Percentiles rank a stretch among this genome's conserved stretches.
These are phyloP conservation scores for Coelastrella sp. DNA, from an alignment of 139 green algal genomes.

Conservation along the genomic window DNA sequence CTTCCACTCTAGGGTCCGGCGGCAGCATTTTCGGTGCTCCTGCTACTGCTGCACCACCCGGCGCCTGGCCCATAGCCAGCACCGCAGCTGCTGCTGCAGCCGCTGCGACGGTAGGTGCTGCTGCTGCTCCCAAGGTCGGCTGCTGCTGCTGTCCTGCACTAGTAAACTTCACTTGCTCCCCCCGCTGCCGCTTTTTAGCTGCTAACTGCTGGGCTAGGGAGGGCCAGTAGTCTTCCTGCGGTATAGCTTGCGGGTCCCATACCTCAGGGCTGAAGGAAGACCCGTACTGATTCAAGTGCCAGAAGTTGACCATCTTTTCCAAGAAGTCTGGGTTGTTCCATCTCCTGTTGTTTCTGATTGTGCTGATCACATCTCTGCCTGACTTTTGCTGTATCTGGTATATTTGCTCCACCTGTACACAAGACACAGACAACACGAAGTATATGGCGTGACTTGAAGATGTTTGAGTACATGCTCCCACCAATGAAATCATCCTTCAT, in stretches of 20 bases:
- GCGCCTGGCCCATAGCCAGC: background rate
- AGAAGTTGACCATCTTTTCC: constrained; percentile 78
- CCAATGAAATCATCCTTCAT: too few relatives aligned
- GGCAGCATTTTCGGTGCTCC: constrained; percentile 20
- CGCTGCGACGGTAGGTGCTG: background rate
- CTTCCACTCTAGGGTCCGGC: background rate
- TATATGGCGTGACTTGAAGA: too few relatives aligned
- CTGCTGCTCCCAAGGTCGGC: background rate
- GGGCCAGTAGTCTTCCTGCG: constrained; percentile 23
- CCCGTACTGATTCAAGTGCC: constrained; percentile 72
- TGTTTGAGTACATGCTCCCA: too few relatives aligned
- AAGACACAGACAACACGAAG: background rate
- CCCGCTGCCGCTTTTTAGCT: constrained; percentile 8
- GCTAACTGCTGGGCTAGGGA: background rate
- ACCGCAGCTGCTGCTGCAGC: constrained; percentile 15
- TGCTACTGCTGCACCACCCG: background rate
- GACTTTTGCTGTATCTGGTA: background rate
- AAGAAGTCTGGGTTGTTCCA: constrained; percentile 87
- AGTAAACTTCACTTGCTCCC: constrained; percentile 12
- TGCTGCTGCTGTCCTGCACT: constrained; percentile 29
- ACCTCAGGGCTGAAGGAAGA: constrained; percentile 64
- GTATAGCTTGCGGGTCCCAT: constrained; percentile 34
- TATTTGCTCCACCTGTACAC: background rate
- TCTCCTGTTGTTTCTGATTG: constrained; percentile 34
- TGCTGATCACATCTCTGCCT: constrained; percentile 8